Percentiles rank a stretch among this genome's conserved stretches.
These are phyloP conservation scores for Macrophomina phaseolina DNA, from an alignment of 2,329 filamentous ascomycete genomes.

Conservation along the genomic window DNA sequence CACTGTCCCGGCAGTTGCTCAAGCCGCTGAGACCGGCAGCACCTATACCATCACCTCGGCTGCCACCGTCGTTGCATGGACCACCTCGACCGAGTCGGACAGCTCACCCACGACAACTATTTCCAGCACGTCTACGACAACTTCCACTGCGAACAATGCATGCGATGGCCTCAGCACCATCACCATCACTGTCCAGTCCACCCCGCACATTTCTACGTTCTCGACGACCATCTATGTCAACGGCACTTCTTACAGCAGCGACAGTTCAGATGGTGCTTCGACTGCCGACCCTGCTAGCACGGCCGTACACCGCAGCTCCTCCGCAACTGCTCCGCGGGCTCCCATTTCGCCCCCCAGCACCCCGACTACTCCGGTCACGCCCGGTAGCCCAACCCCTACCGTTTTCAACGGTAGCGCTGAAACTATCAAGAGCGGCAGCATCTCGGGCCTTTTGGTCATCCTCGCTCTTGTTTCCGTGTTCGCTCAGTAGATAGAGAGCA, in stretches of 20 bases:
- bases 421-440: not conserved
- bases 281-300: not conserved
- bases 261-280: not conserved
- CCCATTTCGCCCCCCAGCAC: not conserved
- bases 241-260: not conserved
- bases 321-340: not conserved
- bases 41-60: not conserved
- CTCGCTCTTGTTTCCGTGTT: not conserved
- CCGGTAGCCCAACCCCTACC: not conserved
- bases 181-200: not conserved
- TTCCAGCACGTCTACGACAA: conserved; percentile 3
- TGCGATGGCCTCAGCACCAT: not conserved
- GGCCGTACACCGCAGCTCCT: not conserved
- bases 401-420: not conserved
- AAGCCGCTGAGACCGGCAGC: no score
- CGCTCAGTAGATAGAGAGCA: not conserved
- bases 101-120: not conserved
- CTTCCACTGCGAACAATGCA: not conserved
- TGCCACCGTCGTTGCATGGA: not conserved
- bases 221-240: no score
- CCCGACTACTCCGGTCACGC: not conserved
- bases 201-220: not conserved
- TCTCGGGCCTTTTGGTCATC: not conserved
- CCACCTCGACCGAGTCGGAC: not conserved
- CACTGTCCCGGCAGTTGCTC: no score